Conservation (phyloP, 352 stramenopile species). For the Phytophthora kernoviae region DNA sequence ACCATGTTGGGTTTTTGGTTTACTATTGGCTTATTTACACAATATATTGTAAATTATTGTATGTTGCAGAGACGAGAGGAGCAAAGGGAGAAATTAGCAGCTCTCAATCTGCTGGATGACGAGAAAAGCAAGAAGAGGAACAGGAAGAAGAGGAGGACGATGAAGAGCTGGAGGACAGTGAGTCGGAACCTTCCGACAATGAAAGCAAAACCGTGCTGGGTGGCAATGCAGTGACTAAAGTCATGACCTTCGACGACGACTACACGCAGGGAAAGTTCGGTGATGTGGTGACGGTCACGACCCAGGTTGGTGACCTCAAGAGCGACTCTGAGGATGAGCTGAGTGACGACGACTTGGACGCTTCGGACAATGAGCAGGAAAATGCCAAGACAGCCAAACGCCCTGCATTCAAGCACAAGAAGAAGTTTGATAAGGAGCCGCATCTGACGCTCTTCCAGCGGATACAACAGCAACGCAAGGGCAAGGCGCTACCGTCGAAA, state of each 20-base stretch:
- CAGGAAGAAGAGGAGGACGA: constrained; percentile 37
- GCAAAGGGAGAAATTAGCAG: constrained; percentile 71
- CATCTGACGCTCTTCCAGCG: constrained; percentile 87
- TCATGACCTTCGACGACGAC: constrained; percentile 81
- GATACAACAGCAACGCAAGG: constrained; percentile 86
- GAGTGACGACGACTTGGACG: constrained; percentile 69
- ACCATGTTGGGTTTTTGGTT: background rate
- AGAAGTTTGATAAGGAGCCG: constrained; percentile 56
- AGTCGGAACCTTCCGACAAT: constrained; percentile 35
- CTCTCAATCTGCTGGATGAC: constrained; percentile 60
- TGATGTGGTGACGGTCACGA: constrained; percentile 87
- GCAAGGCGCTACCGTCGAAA: constrained; percentile 82
- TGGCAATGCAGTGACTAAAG: constrained; percentile 53
- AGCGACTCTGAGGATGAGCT: constrained; percentile 77
- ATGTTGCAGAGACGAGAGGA: constrained; percentile 62
- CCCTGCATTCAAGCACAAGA: constrained; percentile 36
- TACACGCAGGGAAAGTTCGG: constrained; percentile 88
- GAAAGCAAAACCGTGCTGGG: constrained; percentile 32
- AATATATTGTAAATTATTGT: background rate
- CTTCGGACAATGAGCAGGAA: constrained; percentile 54
- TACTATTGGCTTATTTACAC: background rate
- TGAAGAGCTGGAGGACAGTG: constrained; percentile 30
- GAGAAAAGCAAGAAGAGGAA: constrained; percentile 43
- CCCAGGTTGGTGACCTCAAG: constrained; percentile 74
- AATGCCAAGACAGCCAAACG: constrained; percentile 8